Evolutionary conservation across 75 land plant genomes (phyloP).

Genomic region (Cunninghamia lanceolata): DNA sequence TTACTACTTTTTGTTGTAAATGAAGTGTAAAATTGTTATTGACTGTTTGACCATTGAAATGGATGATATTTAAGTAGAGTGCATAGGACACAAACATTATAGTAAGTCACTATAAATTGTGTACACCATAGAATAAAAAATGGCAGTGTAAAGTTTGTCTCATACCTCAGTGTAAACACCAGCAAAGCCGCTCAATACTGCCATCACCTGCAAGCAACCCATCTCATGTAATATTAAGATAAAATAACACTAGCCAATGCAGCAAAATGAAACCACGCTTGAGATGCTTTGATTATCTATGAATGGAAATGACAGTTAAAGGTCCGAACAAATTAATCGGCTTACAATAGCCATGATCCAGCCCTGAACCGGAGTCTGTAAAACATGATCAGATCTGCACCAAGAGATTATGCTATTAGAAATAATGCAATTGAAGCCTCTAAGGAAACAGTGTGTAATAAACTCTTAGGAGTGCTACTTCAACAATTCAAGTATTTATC

Average conservation of each 20-base stretch:
- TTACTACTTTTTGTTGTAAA: too few species aligned
- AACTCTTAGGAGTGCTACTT: neutral
- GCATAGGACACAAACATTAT: neutral
- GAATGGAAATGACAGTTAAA: neutral
- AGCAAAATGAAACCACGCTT: neutral
- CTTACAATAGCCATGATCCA: conserved; percentile 94
- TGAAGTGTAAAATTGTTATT: too few species aligned
- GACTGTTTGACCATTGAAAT: too few species aligned
- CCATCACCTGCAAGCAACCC: conserved; percentile 63
- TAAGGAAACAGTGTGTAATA: neutral
- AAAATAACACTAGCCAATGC: neutral
- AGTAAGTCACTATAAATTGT: neutral
- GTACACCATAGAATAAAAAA: neutral
- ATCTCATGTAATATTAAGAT: neutral
- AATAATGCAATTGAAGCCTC: neutral
- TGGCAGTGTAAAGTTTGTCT: neutral
- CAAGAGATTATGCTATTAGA: neutral
- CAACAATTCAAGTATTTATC: too few species aligned
- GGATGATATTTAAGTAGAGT: too few species aligned
- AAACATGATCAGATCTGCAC: conserved; percentile 76
- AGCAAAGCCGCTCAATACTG: conserved; percentile 87
- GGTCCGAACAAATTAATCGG: neutral
- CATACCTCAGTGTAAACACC: conserved; percentile 95
- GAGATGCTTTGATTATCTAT: neutral
- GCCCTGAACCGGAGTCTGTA: conserved; percentile 74